Conservation (phyloP, 805 yeast species). For the Ogataea pini region DNA sequence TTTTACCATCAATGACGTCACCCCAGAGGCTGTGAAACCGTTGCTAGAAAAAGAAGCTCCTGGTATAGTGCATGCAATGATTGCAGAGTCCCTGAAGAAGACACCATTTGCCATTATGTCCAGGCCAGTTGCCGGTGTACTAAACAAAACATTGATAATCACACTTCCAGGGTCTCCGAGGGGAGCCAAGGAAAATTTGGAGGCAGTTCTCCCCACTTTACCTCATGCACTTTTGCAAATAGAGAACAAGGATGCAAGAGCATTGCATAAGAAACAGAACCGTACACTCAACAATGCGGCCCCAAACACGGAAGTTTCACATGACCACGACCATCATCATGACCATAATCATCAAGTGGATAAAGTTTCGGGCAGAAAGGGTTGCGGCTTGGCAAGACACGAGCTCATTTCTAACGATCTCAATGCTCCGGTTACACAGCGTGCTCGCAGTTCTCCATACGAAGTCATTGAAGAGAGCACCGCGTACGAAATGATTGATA, state of each 20-base stretch:
- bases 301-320: slow-evolving; percentile 16
- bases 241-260: slow-evolving; percentile 39
- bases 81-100: slow-evolving; percentile 40
- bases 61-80: slow-evolving; percentile 51
- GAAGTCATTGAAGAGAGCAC: slow-evolving; percentile 45
- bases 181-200: slow-evolving; percentile 47
- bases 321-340: slow-evolving; percentile 20
- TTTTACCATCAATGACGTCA: slow-evolving; percentile 43
- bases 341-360: not conserved
- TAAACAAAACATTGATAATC: slow-evolving; percentile 38
- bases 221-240: slow-evolving; percentile 47
- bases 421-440: slow-evolving; percentile 38
- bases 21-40: slow-evolving; percentile 52
- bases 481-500: slow-evolving; percentile 39
- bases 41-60: slow-evolving; percentile 47
- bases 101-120: slow-evolving; percentile 52
- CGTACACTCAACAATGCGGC: slow-evolving; percentile 28
- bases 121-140: slow-evolving; percentile 52
- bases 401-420: slow-evolving; percentile 37
- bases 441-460: slow-evolving; percentile 51
- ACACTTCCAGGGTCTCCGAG: slow-evolving; percentile 57
- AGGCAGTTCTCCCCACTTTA: slow-evolving; percentile 39
- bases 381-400: slow-evolving; percentile 40
- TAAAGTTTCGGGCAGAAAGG: slow-evolving; percentile 13
- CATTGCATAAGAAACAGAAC: slow-evolving; percentile 37